These are phyloP conservation scores for Cercospora zeae-maydis DNA, from an alignment of 2,329 filamentous ascomycete species.

Conservation along the genomic window DNA sequence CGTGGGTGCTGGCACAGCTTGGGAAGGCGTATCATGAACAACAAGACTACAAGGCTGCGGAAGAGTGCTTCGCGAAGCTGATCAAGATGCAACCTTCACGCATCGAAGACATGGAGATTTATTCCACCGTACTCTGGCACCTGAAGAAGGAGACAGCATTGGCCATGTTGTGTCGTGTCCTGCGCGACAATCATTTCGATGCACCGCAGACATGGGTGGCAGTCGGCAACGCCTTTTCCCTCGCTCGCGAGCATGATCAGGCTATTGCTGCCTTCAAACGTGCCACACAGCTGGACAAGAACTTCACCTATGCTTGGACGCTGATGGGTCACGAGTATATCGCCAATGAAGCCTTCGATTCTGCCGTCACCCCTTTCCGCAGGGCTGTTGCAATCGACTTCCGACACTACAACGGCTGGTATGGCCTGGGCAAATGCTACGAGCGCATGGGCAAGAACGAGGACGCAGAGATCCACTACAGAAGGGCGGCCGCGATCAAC, in stretches of 20 bases:
- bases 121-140: constrained; percentile 98
- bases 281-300: constrained; percentile 83
- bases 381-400: constrained; percentile 79
- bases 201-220: constrained; percentile 96
- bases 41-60: constrained; percentile 78
- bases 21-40: constrained; percentile 91
- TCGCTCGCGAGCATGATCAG: constrained; percentile 89
- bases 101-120: constrained; percentile 94
- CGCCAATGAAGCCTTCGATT: constrained; percentile 94
- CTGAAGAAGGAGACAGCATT: constrained; percentile 87
- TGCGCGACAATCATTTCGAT: constrained; percentile 80
- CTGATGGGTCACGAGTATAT: constrained; percentile 95
- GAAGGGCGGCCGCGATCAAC: constrained; percentile 82
- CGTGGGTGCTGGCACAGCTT: constrained; percentile 88
- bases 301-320: constrained; percentile 93
- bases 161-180: constrained; percentile 84
- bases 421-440: constrained; percentile 73
- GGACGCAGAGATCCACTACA: constrained; percentile 87
- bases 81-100: constrained; percentile 75
- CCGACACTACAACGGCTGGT: constrained; percentile 98
- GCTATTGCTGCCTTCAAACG: constrained; percentile 92
- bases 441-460: constrained; percentile 53
- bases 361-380: constrained; percentile 82
- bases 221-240: constrained; percentile 88
- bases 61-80: constrained; percentile 78